phyloP scores from a whole-genome alignment of 108 stramenopile species.

The Skeletonema menzelii region DNA sequence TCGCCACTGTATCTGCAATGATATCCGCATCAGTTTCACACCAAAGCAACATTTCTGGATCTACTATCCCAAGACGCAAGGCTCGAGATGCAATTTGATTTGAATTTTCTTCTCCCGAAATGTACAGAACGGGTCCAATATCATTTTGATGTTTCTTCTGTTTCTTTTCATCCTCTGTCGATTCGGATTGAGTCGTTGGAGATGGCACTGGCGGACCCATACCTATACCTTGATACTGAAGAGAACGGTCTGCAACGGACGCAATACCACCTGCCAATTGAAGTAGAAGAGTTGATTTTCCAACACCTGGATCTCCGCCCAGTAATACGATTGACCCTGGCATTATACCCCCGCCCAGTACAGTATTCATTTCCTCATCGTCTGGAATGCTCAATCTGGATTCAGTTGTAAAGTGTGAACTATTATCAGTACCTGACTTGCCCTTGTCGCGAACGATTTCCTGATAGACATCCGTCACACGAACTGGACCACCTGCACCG shows the following conservation, averaged over 20 bases:
- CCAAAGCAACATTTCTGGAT: conserved; percentile 63
- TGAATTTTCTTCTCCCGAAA: conserved; percentile 93
- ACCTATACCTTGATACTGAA: conserved; percentile 53
- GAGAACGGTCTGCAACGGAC: conserved; percentile 43
- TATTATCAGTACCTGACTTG: conserved; percentile 3
- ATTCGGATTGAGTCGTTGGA: conserved; percentile 8
- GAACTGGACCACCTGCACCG: conserved; percentile 51
- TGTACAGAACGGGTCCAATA: conserved; percentile 86
- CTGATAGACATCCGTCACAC: conserved; percentile 65
- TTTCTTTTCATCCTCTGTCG: not conserved
- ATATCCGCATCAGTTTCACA: conserved; percentile 73
- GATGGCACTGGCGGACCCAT: conserved; percentile 63
- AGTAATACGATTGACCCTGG: conserved; percentile 86
- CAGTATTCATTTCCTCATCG: conserved; percentile 85
- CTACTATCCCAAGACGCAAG: conserved; percentile 58
- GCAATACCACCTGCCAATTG: conserved; percentile 75
- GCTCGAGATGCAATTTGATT: conserved; percentile 91
- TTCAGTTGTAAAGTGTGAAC: conserved; percentile 12
- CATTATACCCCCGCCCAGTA: conserved; percentile 93
- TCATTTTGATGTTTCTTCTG: conserved; percentile 3
- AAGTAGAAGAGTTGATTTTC: conserved; percentile 71
- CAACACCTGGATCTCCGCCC: conserved; percentile 89
- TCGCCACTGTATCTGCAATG: conserved; percentile 60
- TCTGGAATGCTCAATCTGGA: conserved; percentile 58
- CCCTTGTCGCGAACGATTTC: conserved; percentile 29